Evolutionary conservation across 1,284 basidiomycete genomes (phyloP).

Genomic region (Ceratobasidium sp.): DNA sequence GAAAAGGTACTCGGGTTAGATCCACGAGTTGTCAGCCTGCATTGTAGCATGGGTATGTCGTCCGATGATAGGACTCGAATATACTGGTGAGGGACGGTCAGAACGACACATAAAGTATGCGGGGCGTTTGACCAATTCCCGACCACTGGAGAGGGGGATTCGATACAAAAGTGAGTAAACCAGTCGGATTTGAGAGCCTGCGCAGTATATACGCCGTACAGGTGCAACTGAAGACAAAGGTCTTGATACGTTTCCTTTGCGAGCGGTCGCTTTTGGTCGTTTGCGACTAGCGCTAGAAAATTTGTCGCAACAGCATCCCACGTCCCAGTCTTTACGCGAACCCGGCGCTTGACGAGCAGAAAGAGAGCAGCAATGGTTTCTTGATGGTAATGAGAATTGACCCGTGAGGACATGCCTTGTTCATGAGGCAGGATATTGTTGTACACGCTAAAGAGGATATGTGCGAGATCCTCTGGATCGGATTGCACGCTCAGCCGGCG

Average conservation of each 20-base stretch:
- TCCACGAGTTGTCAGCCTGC: too few relatives aligned
- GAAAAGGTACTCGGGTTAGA: background rate
- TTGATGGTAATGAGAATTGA: constrained; percentile 7
- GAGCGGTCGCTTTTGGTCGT: background rate
- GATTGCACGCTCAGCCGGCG: background rate
- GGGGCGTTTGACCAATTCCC: background rate
- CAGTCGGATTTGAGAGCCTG: background rate
- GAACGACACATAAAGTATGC: constrained; percentile 5
- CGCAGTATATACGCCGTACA: background rate
- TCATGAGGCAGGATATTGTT: constrained; percentile 53
- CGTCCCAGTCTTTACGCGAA: background rate
- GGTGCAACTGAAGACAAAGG: background rate
- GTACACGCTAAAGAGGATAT: background rate
- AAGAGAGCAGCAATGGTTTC: constrained; percentile 4
- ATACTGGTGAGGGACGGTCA: constrained; percentile 9
- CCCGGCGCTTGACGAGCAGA: background rate
- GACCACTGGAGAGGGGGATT: background rate
- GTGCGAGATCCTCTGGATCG: constrained; percentile 14
- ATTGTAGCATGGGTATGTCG: too few relatives aligned
- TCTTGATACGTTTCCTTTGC: constrained; percentile 6
- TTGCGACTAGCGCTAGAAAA: background rate
- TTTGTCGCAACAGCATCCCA: background rate
- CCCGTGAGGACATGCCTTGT: constrained; percentile 43
- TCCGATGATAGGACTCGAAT: background rate
- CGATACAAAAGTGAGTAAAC: background rate